phyloP scores from a whole-genome alignment of 2,329 filamentous ascomycete species.

The Aspergillus sp. region DNA sequence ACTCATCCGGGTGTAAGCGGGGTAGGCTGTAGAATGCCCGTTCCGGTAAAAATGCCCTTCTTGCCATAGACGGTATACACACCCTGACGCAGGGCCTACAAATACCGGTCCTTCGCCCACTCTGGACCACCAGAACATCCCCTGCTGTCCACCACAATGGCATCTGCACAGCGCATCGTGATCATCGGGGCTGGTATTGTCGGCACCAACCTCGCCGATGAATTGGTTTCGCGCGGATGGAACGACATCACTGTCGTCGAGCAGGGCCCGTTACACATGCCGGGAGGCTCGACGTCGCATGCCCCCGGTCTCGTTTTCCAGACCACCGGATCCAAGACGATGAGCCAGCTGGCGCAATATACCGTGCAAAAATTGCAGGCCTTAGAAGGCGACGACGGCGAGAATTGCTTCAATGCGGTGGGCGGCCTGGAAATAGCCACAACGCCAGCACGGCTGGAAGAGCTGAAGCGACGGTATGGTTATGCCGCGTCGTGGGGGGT shows the following conservation, averaged over 20 bases:
- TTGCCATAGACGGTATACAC: background rate
- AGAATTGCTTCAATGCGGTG: constrained; percentile 53
- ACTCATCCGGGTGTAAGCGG: background rate
- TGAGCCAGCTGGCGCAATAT: constrained; percentile 54
- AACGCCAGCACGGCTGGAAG: constrained; percentile 50
- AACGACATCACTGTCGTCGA: constrained; percentile 56
- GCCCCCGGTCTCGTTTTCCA: constrained; percentile 59
- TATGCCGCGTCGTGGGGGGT: constrained; percentile 56
- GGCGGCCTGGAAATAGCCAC: constrained; percentile 57
- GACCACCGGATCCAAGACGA: constrained; percentile 41
- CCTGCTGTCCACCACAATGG: background rate
- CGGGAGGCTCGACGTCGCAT: constrained; percentile 58
- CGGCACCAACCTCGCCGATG: constrained; percentile 56
- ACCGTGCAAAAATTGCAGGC: constrained; percentile 54
- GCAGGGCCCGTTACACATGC: constrained; percentile 55
- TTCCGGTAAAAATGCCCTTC: constrained; percentile 11
- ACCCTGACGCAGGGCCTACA: background rate
- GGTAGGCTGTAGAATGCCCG: background rate
- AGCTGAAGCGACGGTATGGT: constrained; percentile 55
- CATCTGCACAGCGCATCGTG: constrained; percentile 40
- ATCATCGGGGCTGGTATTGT: constrained; percentile 59
- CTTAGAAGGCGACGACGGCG: constrained; percentile 39
- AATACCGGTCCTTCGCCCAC: too few species aligned
- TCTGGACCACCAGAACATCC: too few species aligned
- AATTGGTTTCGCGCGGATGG: constrained; percentile 56